These are phyloP conservation scores for Gynostemma pentaphyllum DNA, from an alignment of 306 rosid genomes.

Conservation along the genomic window DNA sequence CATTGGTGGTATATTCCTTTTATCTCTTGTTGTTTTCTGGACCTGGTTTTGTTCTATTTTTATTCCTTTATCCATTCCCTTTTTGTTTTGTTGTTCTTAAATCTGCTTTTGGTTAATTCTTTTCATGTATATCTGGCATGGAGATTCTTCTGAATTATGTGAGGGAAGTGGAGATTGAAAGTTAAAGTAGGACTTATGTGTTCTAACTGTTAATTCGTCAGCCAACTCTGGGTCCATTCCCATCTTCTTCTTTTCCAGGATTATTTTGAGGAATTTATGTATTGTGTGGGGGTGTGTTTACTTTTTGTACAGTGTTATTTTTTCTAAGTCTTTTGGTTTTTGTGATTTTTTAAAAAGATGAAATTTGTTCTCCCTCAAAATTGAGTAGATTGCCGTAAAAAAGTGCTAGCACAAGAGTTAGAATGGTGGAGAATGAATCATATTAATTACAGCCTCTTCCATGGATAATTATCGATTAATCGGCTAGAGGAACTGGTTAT, in stretches of 20 bases:
- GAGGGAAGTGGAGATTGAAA: background rate
- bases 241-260: too few species aligned
- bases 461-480: background rate
- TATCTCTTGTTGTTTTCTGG: conserved; percentile 6
- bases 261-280: too few species aligned
- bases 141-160: background rate
- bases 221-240: background rate
- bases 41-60: background rate
- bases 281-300: background rate
- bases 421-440: background rate
- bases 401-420: background rate
- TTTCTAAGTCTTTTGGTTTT: background rate
- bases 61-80: background rate
- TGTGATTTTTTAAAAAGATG: background rate
- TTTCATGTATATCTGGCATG: background rate
- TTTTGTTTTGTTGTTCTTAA: background rate
- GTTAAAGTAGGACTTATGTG: background rate
- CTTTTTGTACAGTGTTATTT: background rate
- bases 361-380: background rate
- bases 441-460: background rate
- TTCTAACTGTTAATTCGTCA: background rate
- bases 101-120: background rate
- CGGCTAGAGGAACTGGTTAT: background rate
- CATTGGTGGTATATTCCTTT: conserved; percentile 58
- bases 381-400: background rate